Base-by-base conservation (phyloP, 176 grass and related monocot species). In the Zoysia pacifica region DNA sequence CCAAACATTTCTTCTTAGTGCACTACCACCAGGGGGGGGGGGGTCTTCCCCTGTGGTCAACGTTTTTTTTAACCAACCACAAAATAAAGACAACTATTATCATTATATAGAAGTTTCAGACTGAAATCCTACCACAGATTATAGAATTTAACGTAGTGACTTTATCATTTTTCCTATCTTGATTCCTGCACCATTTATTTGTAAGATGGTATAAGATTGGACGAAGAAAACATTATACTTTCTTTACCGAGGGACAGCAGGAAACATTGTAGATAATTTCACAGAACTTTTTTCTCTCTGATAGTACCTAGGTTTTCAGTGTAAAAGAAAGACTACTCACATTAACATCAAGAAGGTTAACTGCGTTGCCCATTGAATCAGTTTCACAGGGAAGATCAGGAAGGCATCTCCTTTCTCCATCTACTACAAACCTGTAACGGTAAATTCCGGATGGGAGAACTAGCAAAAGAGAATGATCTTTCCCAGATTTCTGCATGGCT, bases 291-390 rank as follows among this genome's bases (percentile, higher is more conserved):
- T 18, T 47, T 47, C 47, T 58, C 7, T 44, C 11, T 44, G 15
- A 28, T 28, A 28, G 28, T 28, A 28, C 74, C 81, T 60, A 70
- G 65, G 38, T 84, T 28, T 46, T 62, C 15, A 0, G 37, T 70
- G 45, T 9, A 67, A 70, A 81, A 76, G 42, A 46, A 79, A 68
- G 45, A 76, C 81, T 79, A 87, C 96, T 91, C 84, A 99, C 96
- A 84, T 93, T 89, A 77, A 95, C 91, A 83, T 99, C 96, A 77
- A 99, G 90, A 87, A 99, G 88, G 90, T 99, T 99, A 68, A 87
- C 86, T 43, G 69, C 78, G 9, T 95, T 84, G 46, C 96, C 96
- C 70, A 69, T 89, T 42, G 88, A 90, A 52, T 99, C 90, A 73
- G 79, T 91, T 58, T 93, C 87, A 75, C 70, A 94, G n/a, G 92